Evolutionary conservation across 2,329 filamentous ascomycete species (phyloP).

Genomic region (Teratosphaeria gauchensis): DNA sequence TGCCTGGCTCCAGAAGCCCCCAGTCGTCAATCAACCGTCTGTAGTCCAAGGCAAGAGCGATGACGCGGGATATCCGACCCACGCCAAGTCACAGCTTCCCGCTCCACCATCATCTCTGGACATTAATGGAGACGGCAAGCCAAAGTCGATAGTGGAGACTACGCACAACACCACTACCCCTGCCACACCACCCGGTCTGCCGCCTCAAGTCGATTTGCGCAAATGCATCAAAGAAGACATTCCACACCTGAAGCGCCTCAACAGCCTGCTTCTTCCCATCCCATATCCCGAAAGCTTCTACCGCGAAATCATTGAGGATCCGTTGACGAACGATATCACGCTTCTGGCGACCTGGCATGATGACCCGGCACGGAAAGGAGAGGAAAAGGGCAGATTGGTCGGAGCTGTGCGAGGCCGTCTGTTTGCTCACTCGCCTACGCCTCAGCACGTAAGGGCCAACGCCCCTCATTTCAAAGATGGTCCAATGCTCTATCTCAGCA

Average conservation of each 20-base stretch:
- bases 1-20: conserved; percentile 37
- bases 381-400: conserved; percentile 29
- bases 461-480: background rate
- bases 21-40: conserved; percentile 17
- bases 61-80: background rate
- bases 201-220: conserved; percentile 44
- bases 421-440: conserved; percentile 19
- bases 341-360: conserved; percentile 51
- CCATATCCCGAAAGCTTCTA: conserved; percentile 54
- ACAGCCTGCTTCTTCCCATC: conserved; percentile 49
- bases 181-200: conserved; percentile 15
- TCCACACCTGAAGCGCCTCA: conserved; percentile 48
- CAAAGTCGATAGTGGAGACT: background rate
- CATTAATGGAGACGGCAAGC: background rate
- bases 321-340: conserved; percentile 43
- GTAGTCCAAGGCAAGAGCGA: background rate
- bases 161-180: background rate
- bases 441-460: background rate
- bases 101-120: background rate
- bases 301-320: conserved; percentile 48
- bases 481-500: conserved; percentile 50
- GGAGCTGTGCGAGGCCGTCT: conserved; percentile 41
- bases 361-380: conserved; percentile 19
- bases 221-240: conserved; percentile 45
- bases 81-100: background rate